Percentiles rank a stretch among this genome's conserved stretches.
Conservation (phyloP, 495 filamentous ascomycete genomes). For the Filosporella fistucella region DNA sequence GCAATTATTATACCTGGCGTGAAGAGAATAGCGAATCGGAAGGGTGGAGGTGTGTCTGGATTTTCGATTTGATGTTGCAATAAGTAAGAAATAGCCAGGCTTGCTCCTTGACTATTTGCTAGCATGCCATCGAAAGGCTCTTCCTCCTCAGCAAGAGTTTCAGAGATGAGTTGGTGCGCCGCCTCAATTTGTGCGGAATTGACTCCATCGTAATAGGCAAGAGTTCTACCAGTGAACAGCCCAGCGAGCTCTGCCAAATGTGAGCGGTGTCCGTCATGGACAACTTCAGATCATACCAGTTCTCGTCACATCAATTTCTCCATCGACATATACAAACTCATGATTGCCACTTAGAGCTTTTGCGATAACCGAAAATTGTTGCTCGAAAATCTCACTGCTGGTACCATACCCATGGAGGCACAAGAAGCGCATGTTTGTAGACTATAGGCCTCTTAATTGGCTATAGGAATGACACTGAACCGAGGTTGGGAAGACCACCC, state of each 20-base stretch:
- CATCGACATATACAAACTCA: constrained; percentile 10
- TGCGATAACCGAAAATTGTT: constrained; percentile 2
- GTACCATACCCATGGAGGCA: constrained; percentile 9
- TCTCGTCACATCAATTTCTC: constrained; percentile 3
- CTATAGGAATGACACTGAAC: too few species aligned
- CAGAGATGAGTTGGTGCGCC: constrained; percentile 1
- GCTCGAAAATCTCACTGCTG: constrained; percentile 7
- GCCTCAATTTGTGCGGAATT: neutral
- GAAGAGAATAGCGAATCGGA: constrained; percentile 9
- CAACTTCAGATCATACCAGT: constrained; percentile 1
- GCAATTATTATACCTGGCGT: constrained; percentile 3
- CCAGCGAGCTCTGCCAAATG: neutral
- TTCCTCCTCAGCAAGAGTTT: neutral
- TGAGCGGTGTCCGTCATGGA: neutral
- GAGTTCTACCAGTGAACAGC: neutral
- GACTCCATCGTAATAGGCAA: constrained; percentile 2
- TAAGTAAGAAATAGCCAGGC: constrained; percentile 4
- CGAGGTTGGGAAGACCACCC: too few species aligned
- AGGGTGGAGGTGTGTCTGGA: constrained; percentile 3
- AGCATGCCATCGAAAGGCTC: constrained; percentile 21
- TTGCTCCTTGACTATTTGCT: constrained; percentile 11
- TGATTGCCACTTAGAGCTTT: neutral
- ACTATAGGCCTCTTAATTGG: too few species aligned
- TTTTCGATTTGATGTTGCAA: neutral
- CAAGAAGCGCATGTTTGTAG: constrained; percentile 1